Conservation (phyloP, 176 grass and related monocot species). For the Melocanna baccifera region DNA sequence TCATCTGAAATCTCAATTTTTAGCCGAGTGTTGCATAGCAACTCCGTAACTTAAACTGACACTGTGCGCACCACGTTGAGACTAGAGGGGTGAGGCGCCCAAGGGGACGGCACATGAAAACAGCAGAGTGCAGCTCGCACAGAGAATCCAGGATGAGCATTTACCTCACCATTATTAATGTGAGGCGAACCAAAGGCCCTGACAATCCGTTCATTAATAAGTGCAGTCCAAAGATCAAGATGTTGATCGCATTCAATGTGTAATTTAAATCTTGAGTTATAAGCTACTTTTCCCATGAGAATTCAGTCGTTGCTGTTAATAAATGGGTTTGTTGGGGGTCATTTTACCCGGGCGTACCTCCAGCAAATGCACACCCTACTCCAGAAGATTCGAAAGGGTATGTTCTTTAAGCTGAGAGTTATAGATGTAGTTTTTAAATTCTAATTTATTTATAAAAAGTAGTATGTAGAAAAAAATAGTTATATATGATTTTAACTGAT, state of each 20-base stretch:
- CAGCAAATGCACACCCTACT: background rate
- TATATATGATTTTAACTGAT: too few species aligned
- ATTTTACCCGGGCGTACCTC: slow-evolving; percentile 15
- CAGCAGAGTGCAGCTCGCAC: background rate
- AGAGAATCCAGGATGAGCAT: slow-evolving; percentile 16
- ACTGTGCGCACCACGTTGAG: too few species aligned
- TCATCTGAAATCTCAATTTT: too few species aligned
- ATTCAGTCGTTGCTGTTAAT: slow-evolving; percentile 34
- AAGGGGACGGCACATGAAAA: background rate
- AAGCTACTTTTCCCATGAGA: slow-evolving; percentile 35
- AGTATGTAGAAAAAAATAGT: too few species aligned
- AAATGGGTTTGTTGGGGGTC: slow-evolving; percentile 39
- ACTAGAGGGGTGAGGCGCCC: too few species aligned
- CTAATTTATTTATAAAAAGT: too few species aligned
- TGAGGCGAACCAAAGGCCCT: slow-evolving; percentile 35
- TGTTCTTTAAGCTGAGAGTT: too few species aligned
- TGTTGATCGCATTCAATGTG: slow-evolving; percentile 46
- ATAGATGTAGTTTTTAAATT: too few species aligned
- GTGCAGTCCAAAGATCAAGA: slow-evolving; percentile 23
- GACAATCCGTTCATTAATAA: slow-evolving; percentile 47
- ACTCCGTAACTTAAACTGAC: too few species aligned
- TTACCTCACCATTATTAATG: slow-evolving; percentile 24
- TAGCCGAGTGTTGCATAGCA: too few species aligned
- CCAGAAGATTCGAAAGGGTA: background rate
- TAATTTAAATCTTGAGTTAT: slow-evolving; percentile 30